These are phyloP conservation scores for Microsporum canis DNA, from an alignment of 2,329 filamentous ascomycete species.

Conservation along the genomic window DNA sequence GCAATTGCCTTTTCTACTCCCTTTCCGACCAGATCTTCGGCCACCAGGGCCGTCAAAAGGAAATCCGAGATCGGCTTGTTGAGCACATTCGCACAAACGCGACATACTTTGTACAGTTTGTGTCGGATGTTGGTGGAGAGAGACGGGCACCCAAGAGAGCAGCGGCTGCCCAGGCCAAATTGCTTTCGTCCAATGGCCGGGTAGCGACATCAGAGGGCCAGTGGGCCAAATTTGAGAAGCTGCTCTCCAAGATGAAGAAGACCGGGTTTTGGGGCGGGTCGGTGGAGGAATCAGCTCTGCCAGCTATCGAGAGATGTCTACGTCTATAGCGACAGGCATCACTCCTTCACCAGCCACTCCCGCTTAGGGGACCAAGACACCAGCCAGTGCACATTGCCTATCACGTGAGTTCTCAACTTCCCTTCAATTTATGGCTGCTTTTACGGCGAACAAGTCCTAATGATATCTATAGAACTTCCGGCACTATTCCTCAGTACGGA, in stretches of 20 bases:
- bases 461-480: constrained; percentile 44
- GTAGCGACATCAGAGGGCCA: constrained; percentile 45
- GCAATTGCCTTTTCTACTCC: constrained; percentile 60
- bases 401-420: constrained; percentile 40
- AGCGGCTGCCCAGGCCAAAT: constrained; percentile 32
- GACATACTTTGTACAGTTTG: constrained; percentile 54
- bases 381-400: constrained; percentile 48
- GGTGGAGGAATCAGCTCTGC: too few species aligned
- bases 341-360: constrained; percentile 36
- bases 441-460: background rate
- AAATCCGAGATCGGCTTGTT: constrained; percentile 50
- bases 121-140: constrained; percentile 45
- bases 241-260: constrained; percentile 49
- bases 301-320: constrained; percentile 54
- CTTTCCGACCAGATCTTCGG: constrained; percentile 57
- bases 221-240: constrained; percentile 47
- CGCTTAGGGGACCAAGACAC: constrained; percentile 24
- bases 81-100: constrained; percentile 51
- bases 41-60: constrained; percentile 44
- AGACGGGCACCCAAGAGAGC: constrained; percentile 47
- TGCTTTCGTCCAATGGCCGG: constrained; percentile 29
- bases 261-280: constrained; percentile 55
- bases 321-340: constrained; percentile 42
- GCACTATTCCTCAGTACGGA: constrained; percentile 57
- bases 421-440: background rate